Evolutionary conservation across 768 basidiomycete species (phyloP).

Genomic region (Lactarius vividus): DNA sequence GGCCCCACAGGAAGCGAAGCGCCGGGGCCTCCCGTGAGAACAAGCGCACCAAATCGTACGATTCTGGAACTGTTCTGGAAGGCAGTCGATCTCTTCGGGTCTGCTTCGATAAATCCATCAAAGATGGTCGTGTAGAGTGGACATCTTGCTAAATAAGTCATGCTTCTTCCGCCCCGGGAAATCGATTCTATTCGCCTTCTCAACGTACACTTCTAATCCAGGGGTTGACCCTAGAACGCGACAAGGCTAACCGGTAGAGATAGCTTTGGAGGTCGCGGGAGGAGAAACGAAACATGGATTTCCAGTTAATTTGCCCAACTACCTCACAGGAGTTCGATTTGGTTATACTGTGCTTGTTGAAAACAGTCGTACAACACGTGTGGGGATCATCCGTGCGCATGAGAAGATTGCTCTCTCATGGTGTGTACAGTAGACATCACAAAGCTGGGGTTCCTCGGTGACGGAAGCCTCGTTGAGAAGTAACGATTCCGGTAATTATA

Average conservation of each 20-base stretch:
- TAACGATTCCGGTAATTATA: neutral
- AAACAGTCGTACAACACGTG: neutral
- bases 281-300: neutral
- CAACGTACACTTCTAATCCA: neutral
- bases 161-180: neutral
- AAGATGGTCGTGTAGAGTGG: neutral
- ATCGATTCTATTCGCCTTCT: neutral
- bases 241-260: neutral
- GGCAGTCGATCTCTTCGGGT: neutral
- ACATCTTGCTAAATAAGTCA: neutral
- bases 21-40: neutral
- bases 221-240: neutral
- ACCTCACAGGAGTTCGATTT: neutral
- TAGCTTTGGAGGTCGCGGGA: neutral
- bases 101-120: neutral
- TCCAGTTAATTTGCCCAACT: neutral
- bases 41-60: neutral
- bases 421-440: neutral
- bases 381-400: neutral
- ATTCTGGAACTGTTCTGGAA: neutral
- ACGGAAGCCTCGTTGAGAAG: neutral
- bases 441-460: neutral
- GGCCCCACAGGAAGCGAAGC: neutral
- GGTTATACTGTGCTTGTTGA: neutral
- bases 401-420: neutral